These are phyloP conservation scores for Wickerhamiella alocasiicola DNA, from an alignment of 805 yeast species.

Conservation along the genomic window DNA sequence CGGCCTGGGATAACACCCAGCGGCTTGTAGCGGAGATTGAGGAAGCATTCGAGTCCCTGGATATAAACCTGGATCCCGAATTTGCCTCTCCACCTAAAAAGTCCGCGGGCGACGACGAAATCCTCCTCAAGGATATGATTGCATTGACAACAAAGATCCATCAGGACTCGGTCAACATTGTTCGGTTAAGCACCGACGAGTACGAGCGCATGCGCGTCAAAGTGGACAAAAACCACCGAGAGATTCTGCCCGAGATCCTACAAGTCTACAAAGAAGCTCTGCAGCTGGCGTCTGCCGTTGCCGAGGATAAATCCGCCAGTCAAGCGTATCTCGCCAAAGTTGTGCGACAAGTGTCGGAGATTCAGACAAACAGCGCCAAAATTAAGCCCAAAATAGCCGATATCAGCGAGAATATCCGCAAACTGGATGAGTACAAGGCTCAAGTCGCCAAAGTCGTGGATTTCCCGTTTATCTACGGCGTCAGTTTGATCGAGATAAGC, in stretches of 20 bases:
- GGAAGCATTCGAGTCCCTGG: neutral
- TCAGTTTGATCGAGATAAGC: conserved; percentile 26
- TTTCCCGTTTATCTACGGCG: conserved; percentile 30
- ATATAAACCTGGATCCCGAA: neutral
- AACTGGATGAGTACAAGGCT: conserved; percentile 23
- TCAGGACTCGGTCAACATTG: neutral
- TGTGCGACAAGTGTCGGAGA: conserved; percentile 18
- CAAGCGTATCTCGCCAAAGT: conserved; percentile 11
- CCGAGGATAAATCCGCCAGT: neutral
- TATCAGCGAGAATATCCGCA: conserved; percentile 19
- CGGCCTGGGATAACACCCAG: conserved; percentile 9
- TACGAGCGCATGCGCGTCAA: neutral
- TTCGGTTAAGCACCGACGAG: neutral
- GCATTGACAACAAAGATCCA: neutral
- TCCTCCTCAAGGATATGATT: neutral
- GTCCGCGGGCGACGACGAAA: neutral
- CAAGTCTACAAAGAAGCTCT: neutral
- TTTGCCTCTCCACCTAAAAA: neutral
- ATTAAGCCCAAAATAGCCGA: conserved; percentile 22
- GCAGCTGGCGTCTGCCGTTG: neutral
- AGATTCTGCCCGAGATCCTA: neutral
- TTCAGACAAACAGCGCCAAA: conserved; percentile 24
- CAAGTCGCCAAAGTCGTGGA: conserved; percentile 27
- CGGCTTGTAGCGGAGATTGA: neutral
- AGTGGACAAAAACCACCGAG: neutral